These are phyloP conservation scores for Holtermannia corniformis DNA, from an alignment of 768 basidiomycete genomes.

Conservation along the genomic window DNA sequence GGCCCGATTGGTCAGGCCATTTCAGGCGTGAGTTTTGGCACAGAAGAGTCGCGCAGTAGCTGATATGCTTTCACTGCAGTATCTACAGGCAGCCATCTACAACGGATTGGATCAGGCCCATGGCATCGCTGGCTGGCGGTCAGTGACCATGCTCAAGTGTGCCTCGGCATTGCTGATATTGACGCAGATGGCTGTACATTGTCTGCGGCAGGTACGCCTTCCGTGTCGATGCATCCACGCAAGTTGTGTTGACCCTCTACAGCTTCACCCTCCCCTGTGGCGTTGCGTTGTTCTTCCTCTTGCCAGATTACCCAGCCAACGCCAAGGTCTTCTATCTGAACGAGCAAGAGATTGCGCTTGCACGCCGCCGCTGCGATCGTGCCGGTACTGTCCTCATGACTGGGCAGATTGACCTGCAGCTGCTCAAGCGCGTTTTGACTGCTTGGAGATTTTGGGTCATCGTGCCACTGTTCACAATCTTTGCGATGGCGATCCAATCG, in stretches of 20 bases:
- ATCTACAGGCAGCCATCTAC: conserved; percentile 14
- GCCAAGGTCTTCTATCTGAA: conserved; percentile 3
- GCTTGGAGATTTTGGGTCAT: neutral
- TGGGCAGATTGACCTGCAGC: neutral
- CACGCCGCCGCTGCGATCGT: neutral
- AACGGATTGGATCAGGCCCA: conserved; percentile 7
- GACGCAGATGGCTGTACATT: conserved; percentile 19
- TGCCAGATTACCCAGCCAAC: conserved; percentile 20
- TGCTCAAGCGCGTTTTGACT: neutral
- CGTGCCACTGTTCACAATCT: neutral
- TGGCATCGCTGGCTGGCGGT: conserved; percentile 17
- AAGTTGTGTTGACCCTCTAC: neutral
- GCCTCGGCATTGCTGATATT: no score
- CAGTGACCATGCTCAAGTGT: no score
- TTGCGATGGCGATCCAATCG: neutral
- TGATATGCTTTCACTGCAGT: conserved; percentile 11
- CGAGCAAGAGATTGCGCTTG: neutral
- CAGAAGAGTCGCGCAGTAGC: no score
- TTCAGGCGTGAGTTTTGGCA: no score
- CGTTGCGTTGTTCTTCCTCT: conserved; percentile 9
- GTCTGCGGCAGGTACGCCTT: conserved; percentile 11
- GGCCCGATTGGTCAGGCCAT: conserved; percentile 1
- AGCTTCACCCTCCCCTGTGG: conserved; percentile 8
- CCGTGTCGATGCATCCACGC: neutral
- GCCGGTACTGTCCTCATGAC: neutral